These are phyloP conservation scores for Lasiosphaeria ovina DNA, from an alignment of 495 filamentous ascomycete species.

Conservation along the genomic window DNA sequence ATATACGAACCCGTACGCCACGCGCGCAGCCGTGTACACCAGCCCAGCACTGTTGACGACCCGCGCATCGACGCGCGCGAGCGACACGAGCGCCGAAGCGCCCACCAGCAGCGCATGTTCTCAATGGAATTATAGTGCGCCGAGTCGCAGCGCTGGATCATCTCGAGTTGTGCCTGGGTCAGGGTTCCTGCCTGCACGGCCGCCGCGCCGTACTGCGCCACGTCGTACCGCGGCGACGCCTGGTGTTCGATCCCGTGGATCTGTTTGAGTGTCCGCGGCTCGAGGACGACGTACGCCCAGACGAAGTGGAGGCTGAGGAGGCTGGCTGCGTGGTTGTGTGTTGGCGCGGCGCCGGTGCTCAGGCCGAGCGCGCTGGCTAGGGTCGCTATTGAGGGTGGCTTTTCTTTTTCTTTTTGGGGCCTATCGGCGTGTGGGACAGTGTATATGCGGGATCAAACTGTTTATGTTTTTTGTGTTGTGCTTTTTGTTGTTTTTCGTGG, in stretches of 20 bases:
- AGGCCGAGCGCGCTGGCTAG: too few relatives aligned
- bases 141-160: slow-evolving; percentile 46
- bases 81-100: slow-evolving; percentile 30
- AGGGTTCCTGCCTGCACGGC: slow-evolving; percentile 52
- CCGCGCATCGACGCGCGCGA: slow-evolving; percentile 37
- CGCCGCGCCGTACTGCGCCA: slow-evolving; percentile 48
- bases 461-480: too few relatives aligned
- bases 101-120: slow-evolving; percentile 45
- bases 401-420: too few relatives aligned
- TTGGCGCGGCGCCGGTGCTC: too few relatives aligned
- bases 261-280: slow-evolving; percentile 43
- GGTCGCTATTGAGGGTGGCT: too few relatives aligned
- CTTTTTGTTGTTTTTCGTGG: too few relatives aligned
- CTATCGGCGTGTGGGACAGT: too few relatives aligned
- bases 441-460: too few relatives aligned
- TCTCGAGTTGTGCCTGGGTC: slow-evolving; percentile 40
- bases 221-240: slow-evolving; percentile 47
- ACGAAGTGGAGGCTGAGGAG: slow-evolving; percentile 49
- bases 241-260: slow-evolving; percentile 51
- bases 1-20: slow-evolving; percentile 43
- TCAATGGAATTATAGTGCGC: slow-evolving; percentile 51
- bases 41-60: slow-evolving; percentile 43
- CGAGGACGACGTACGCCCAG: slow-evolving; percentile 45
- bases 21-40: slow-evolving; percentile 44
- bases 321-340: slow-evolving; percentile 37